Evolutionary conservation across 2,329 filamentous ascomycete species (phyloP), one percentile per base, ranked within the genome.

Genomic region (Colletotrichum salicis): DNA sequence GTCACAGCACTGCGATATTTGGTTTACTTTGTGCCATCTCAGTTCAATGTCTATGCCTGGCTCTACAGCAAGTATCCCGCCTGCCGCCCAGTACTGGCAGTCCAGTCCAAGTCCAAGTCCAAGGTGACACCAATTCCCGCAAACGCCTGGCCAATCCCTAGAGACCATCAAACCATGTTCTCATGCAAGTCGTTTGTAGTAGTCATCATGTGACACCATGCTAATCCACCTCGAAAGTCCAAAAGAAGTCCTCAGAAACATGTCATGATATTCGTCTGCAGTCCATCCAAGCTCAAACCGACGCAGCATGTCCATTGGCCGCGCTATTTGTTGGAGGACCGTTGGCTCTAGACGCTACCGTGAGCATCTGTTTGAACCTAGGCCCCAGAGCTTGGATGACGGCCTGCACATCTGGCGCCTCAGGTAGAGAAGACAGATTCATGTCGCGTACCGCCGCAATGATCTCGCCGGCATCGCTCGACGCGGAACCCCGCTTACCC

Each of bases 401-500:
- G 10, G 80, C 73, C 11, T 74, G 74, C 12, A 88, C 84, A 71
- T 86, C 81, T 1, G 85, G 86, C 22, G 82, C 78, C 35, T 79
- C 73, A 1, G 79, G 81, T 1, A 77, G 59, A 0, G 67, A 69
- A 1, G 75, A 70, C 13, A 76, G 76, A 54, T 81, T 81, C 54
- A 80, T 79, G 58, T 80, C 76, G 33, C 77, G 72, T 3, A 75
- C 75, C 3, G 77, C 73, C 29, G 76, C 75, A 8, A 71, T 75
- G 5, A 74, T 72, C n/a, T 78, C 76, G 33, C 76, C 77, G 5
- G 67, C 57, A 1, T 76, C 76, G 2, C 75, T 77, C 10, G 76
- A 80, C 0, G 77, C 78, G 0, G 82, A 78, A 5, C 81, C 82
- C 1, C 80, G 81, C 77, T 86, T 88, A 5, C 86, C 86, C 76